Percentiles rank a stretch among this genome's conserved stretches.
These are phyloP conservation scores for Omphalea diandra DNA, from an alignment of 441 rosid species.

Conservation along the genomic window DNA sequence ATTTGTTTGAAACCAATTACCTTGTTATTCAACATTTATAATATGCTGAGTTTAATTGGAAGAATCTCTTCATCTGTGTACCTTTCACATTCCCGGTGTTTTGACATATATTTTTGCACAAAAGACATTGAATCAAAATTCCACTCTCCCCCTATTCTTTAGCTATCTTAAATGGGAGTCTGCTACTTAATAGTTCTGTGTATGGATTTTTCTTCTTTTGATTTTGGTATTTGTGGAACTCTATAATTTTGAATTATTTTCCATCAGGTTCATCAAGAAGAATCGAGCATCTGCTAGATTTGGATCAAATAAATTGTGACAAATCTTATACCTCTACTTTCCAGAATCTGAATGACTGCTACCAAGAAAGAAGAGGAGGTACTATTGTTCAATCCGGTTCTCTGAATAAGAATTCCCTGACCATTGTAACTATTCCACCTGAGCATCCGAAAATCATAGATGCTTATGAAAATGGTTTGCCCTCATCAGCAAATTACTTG, in stretches of 20 bases:
- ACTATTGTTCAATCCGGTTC: conserved; percentile 32
- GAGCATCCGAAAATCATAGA: conserved; percentile 22
- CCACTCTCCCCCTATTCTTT: background rate
- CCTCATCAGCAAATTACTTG: conserved; percentile 37
- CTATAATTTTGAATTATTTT: conserved; percentile 9
- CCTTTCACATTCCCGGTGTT: background rate
- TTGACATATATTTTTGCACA: background rate
- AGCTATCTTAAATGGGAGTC: background rate
- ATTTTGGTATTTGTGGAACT: conserved; percentile 5
- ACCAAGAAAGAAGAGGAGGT: conserved; percentile 37
- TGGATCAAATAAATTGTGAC: conserved; percentile 54
- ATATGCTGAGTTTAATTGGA: background rate
- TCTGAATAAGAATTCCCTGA: conserved; percentile 32
- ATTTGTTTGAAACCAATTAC: background rate
- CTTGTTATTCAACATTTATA: background rate
- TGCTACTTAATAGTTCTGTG: background rate
- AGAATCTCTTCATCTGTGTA: background rate
- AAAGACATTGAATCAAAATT: background rate
- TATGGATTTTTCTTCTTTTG: background rate
- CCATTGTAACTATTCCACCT: conserved; percentile 22
- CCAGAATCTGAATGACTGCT: conserved; percentile 49
- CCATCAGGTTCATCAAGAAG: conserved; percentile 76
- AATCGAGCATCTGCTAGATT: conserved; percentile 57
- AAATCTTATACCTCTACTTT: conserved; percentile 37
- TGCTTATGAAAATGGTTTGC: conserved; percentile 22